Conservation (phyloP, 2,329 filamentous ascomycete species). For the Lecanicillium sp. region DNA sequence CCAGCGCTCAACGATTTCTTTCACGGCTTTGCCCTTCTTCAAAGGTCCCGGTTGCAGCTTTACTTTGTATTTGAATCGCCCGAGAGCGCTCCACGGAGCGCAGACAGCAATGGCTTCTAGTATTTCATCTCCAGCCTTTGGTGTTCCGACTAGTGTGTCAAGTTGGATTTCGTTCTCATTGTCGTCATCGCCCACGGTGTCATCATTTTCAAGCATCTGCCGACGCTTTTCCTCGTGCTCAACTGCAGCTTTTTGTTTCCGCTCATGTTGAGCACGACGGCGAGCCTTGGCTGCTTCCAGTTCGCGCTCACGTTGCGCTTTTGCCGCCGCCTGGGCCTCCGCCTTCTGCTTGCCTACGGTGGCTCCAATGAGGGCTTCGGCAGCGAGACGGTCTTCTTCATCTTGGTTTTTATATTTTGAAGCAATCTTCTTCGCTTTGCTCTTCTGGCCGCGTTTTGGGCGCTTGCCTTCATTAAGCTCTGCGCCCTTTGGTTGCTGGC, state of each 20-base stretch:
- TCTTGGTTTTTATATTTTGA: constrained; percentile 91
- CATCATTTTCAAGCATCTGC: constrained; percentile 49
- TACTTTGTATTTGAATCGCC: constrained; percentile 80
- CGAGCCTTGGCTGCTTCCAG: constrained; percentile 64
- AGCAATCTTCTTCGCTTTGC: constrained; percentile 80
- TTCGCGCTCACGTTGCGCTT: constrained; percentile 57
- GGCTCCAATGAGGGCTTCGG: constrained; percentile 81
- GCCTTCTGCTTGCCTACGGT: constrained; percentile 57
- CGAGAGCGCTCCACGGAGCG: constrained; percentile 56
- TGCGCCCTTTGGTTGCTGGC: constrained; percentile 9
- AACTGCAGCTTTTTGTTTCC: constrained; percentile 66
- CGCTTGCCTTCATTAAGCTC: constrained; percentile 31
- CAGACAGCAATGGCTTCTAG: constrained; percentile 58
- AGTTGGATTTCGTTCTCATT: constrained; percentile 47
- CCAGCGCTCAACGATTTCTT: constrained; percentile 83
- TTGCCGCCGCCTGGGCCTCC: constrained; percentile 60
- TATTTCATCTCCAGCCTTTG: constrained; percentile 75
- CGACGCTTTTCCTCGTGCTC: constrained; percentile 66
- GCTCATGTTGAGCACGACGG: constrained; percentile 70
- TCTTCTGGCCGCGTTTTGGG: constrained; percentile 65
- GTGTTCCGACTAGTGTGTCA: constrained; percentile 69
- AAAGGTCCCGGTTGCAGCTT: constrained; percentile 85
- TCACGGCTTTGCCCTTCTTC: constrained; percentile 93
- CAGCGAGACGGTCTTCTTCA: constrained; percentile 80
- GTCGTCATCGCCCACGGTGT: constrained; percentile 52